Evolutionary conservation across 257 asterid species (phyloP).

Genomic region (Petunia secreta): DNA sequence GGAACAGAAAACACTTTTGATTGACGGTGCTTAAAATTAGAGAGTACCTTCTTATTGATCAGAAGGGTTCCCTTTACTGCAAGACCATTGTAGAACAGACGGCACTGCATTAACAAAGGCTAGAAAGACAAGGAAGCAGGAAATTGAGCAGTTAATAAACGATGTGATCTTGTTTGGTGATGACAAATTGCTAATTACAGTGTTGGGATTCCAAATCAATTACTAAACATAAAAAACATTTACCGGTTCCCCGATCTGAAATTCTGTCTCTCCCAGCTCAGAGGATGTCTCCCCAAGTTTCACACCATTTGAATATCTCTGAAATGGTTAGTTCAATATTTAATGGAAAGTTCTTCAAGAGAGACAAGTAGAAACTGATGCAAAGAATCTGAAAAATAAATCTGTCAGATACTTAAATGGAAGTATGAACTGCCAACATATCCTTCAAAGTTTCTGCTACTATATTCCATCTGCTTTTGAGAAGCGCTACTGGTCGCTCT

Average conservation of each 20-base stretch:
- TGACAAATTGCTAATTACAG: not conserved
- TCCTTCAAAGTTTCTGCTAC: slow-evolving; percentile 1
- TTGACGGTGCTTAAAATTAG: not conserved
- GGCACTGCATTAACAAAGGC: slow-evolving; percentile 90
- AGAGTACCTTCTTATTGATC: slow-evolving; percentile 62
- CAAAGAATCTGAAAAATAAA: slow-evolving; percentile 3
- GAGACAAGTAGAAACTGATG: not conserved
- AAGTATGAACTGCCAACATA: not conserved
- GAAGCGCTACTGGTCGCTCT: not conserved
- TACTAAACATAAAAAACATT: slow-evolving; percentile 1
- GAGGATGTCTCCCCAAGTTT: slow-evolving; percentile 33
- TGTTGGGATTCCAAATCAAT: not conserved
- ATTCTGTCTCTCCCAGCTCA: slow-evolving; percentile 38
- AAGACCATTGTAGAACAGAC: slow-evolving; percentile 64
- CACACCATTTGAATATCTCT: slow-evolving; percentile 25
- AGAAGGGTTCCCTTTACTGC: slow-evolving; percentile 96
- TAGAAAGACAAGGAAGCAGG: slow-evolving; percentile 38
- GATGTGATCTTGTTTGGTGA: not conserved
- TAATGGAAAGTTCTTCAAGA: slow-evolving; percentile 11
- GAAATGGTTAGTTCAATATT: not conserved
- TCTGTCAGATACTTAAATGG: not conserved
- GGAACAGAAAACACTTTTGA: not conserved
- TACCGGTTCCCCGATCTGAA: slow-evolving; percentile 56
- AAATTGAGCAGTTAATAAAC: slow-evolving; percentile 12
- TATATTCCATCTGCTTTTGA: not conserved